Evolutionary conservation across 2,329 filamentous ascomycete genomes (phyloP).

Genomic region (Talaromyces atroroseus): DNA sequence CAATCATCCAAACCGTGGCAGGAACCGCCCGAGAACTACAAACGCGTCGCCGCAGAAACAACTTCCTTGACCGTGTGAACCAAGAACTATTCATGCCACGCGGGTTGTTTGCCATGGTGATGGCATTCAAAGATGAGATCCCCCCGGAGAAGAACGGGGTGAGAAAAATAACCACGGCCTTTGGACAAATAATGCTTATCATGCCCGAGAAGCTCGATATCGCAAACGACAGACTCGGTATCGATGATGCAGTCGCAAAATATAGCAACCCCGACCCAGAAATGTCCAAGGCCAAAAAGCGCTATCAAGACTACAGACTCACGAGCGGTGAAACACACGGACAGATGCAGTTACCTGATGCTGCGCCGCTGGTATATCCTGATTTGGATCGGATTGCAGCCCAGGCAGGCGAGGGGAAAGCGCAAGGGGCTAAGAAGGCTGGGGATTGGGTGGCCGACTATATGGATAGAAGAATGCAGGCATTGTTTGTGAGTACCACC

Average conservation of each 20-base stretch:
- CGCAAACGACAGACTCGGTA: background rate
- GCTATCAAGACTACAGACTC: conserved; percentile 30
- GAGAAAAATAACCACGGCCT: background rate
- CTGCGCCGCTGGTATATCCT: conserved; percentile 48
- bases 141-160: conserved; percentile 14
- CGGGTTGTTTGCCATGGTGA: conserved; percentile 51
- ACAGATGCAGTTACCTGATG: conserved; percentile 38
- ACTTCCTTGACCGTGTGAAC: conserved; percentile 54
- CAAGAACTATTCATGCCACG: conserved; percentile 52
- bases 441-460: background rate
- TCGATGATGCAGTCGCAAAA: background rate
- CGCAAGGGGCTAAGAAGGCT: background rate
- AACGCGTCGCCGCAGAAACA: conserved; percentile 40
- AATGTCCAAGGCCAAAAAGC: conserved; percentile 3
- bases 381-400: conserved; percentile 29
- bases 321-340: conserved; percentile 37
- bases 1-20: background rate
- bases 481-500: background rate
- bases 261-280: background rate
- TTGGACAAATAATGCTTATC: background rate
- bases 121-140: conserved; percentile 43
- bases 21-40: conserved; percentile 2
- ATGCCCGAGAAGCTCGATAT: conserved; percentile 7
- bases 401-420: background rate
- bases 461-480: background rate